These are phyloP conservation scores for Gryganskiella cystojenkinii DNA, from an alignment of 192 early-diverging fungal species.

Conservation along the genomic window DNA sequence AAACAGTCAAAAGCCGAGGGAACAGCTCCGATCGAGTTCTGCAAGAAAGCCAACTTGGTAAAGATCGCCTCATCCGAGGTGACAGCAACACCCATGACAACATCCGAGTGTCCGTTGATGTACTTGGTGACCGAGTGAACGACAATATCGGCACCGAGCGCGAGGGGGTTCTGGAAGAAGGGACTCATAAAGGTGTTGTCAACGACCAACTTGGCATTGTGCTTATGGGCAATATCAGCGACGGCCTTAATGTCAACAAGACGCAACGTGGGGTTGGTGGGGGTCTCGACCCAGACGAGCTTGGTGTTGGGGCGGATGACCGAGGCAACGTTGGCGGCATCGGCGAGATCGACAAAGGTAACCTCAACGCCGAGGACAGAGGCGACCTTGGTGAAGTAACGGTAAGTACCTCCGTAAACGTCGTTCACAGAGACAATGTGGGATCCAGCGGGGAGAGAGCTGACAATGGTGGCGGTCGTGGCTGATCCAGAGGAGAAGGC, in stretches of 20 bases:
- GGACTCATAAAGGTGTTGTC: conserved; percentile 92
- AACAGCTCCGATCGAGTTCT: conserved; percentile 97
- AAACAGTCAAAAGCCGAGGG: conserved; percentile 98
- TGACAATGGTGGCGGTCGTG: conserved; percentile 84
- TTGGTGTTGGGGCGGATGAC: conserved; percentile 79
- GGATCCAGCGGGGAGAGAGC: conserved; percentile 71
- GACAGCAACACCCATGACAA: conserved; percentile 95
- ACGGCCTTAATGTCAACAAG: conserved; percentile 83
- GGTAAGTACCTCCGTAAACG: conserved; percentile 91
- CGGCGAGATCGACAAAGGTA: conserved; percentile 82
- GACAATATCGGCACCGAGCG: conserved; percentile 95
- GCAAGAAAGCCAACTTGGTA: conserved; percentile 87
- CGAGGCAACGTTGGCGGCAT: conserved; percentile 71
- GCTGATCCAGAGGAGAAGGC: conserved; percentile 90
- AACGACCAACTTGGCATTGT: conserved; percentile 76
- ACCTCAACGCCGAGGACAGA: conserved; percentile 69
- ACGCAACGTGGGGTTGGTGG: conserved; percentile 88
- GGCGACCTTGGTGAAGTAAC: conserved; percentile 90
- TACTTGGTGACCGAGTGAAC: conserved; percentile 99
- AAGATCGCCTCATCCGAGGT: conserved; percentile 80
- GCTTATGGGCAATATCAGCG: conserved; percentile 68
- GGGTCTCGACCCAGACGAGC: conserved; percentile 90
- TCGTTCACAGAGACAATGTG: conserved; percentile 90
- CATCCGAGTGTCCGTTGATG: conserved; percentile 99
- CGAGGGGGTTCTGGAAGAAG: conserved; percentile 91